These are phyloP conservation scores for Euphorbia peplus DNA, from an alignment of 345 rosid genomes.

Conservation along the genomic window DNA sequence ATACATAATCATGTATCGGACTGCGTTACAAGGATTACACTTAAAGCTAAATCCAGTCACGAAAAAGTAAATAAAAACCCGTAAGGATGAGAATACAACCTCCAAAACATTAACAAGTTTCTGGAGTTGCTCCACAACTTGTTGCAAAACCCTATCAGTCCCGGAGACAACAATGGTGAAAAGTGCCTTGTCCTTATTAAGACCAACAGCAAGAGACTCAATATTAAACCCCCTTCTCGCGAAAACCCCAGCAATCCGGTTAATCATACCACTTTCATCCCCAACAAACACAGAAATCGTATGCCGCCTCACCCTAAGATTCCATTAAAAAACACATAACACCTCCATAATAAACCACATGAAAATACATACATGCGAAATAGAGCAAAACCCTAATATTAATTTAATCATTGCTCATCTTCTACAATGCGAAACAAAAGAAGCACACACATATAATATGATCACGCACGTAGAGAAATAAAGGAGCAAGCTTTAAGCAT, in stretches of 20 bases:
- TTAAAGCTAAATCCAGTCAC: background rate
- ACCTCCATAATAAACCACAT: background rate
- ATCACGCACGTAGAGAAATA: background rate
- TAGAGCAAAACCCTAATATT: background rate
- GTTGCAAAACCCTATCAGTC: constrained; percentile 72
- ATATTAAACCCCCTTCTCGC: constrained; percentile 94
- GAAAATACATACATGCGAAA: background rate
- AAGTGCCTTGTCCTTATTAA: constrained; percentile 84
- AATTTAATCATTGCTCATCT: background rate
- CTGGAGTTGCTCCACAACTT: constrained; percentile 89
- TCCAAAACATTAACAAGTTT: constrained; percentile 92
- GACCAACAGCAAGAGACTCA: constrained; percentile 97
- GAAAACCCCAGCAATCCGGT: constrained; percentile 94
- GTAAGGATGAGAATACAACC: constrained; percentile 34
- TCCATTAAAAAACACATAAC: background rate
- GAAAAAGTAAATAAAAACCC: background rate
- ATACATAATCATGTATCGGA: background rate
- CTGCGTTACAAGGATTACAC: background rate
- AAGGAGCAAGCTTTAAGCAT: background rate
- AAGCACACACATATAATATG: background rate
- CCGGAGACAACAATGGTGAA: constrained; percentile 92
- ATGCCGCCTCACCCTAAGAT: constrained; percentile 66
- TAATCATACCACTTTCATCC: constrained; percentile 97
- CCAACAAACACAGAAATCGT: constrained; percentile 93
- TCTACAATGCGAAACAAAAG: background rate